A percentile compares a stretch with the other conserved stretches of the same genome.
Evolutionary conservation across 257 asterid genomes (phyloP).

Genomic region (Lithospermum erythrorhizon): DNA sequence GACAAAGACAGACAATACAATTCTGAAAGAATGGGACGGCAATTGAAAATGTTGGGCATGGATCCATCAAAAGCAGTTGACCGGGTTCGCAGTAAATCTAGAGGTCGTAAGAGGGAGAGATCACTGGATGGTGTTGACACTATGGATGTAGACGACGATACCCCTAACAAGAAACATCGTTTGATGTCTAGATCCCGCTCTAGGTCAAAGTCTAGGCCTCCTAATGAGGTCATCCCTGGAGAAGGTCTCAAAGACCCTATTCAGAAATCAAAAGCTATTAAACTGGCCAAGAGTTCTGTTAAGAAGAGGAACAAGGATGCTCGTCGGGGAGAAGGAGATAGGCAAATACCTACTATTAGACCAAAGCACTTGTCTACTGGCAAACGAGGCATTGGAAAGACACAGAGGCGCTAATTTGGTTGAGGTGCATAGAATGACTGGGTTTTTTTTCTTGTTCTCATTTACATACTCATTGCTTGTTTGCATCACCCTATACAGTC

Average conservation of each 20-base stretch:
- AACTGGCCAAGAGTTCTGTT: conserved; percentile 40
- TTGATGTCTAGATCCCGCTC: conserved; percentile 53
- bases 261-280: conserved; percentile 64
- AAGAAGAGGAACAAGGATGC: conserved; percentile 79
- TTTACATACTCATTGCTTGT: too few species aligned
- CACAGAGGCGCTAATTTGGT: conserved; percentile 55
- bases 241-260: conserved; percentile 74
- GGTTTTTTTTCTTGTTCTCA: too few species aligned
- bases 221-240: conserved; percentile 64
- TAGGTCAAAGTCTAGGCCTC: conserved; percentile 46
- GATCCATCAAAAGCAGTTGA: conserved; percentile 69
- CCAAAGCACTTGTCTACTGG: conserved; percentile 88
- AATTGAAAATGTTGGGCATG: conserved; percentile 52
- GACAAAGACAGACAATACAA: conserved; percentile 66
- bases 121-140: conserved; percentile 37
- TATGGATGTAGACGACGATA: conserved; percentile 72
- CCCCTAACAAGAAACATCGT: conserved; percentile 64
- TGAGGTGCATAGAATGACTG: too few species aligned
- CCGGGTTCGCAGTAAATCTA: conserved; percentile 73
- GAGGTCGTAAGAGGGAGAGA: conserved; percentile 93
- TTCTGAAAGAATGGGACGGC: conserved; percentile 80
- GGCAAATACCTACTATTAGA: conserved; percentile 65
- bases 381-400: conserved; percentile 76
- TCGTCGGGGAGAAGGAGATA: conserved; percentile 74
- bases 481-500: too few species aligned